Percentiles rank a stretch among this genome's conserved stretches.
Evolutionary conservation across 1,139 yeast genomes (phyloP).

Genomic region (Taiozyma sp.): DNA sequence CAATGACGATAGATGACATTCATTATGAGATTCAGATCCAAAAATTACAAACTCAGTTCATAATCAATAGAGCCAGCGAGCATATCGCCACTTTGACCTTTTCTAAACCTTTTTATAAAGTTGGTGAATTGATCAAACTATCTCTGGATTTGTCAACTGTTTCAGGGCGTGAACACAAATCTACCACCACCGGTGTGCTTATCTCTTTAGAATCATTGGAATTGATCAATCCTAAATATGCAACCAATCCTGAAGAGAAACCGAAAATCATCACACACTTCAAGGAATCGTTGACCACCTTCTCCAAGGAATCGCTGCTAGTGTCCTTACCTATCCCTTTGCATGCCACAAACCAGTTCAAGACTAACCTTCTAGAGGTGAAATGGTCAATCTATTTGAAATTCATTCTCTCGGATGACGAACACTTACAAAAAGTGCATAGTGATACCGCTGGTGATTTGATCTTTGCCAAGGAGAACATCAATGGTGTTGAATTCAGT

Average conservation of each 20-base stretch:
- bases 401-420: slow-evolving; percentile 22
- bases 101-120: slow-evolving; percentile 40
- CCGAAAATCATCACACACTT: slow-evolving; percentile 21
- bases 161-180: slow-evolving; percentile 10
- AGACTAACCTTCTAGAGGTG: slow-evolving; percentile 29
- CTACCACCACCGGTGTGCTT: slow-evolving; percentile 23
- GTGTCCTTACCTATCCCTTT: slow-evolving; percentile 27
- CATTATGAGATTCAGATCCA: slow-evolving; percentile 23
- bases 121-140: slow-evolving; percentile 45
- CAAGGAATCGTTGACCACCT: slow-evolving; percentile 26
- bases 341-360: slow-evolving; percentile 31
- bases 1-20: slow-evolving; percentile 11
- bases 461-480: slow-evolving; percentile 18
- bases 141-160: slow-evolving; percentile 22
- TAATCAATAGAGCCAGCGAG: slow-evolving; percentile 29
- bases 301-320: slow-evolving; percentile 23
- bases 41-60: slow-evolving; percentile 28
- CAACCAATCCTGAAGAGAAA: slow-evolving; percentile 10
- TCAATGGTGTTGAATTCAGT: slow-evolving; percentile 31
- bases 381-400: slow-evolving; percentile 30
- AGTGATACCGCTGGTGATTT: slow-evolving; percentile 17
- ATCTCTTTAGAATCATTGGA: slow-evolving; percentile 28
- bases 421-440: slow-evolving; percentile 9
- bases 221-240: slow-evolving; percentile 23
- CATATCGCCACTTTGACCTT: slow-evolving; percentile 27